phyloP scores from a whole-genome alignment of 805 yeast species.

The Jamesozyma piceae region DNA sequence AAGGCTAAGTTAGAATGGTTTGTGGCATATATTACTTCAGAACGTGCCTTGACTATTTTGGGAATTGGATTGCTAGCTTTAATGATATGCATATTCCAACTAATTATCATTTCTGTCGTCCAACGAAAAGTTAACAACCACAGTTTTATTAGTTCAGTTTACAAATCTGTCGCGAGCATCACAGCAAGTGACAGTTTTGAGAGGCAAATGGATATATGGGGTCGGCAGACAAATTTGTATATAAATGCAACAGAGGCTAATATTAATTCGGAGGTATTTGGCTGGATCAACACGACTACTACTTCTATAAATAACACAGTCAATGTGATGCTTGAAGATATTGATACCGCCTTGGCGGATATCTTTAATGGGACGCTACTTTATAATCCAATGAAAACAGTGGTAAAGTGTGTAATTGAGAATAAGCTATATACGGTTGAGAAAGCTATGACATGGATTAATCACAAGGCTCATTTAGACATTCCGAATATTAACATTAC shows the following conservation, averaged over 20 bases:
- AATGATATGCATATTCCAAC: slow-evolving; percentile 45
- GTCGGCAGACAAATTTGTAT: slow-evolving; percentile 45
- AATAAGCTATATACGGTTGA: slow-evolving; percentile 59
- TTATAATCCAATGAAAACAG: slow-evolving; percentile 49
- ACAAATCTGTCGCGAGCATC: not conserved
- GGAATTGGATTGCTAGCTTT: slow-evolving; percentile 51
- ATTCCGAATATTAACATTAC: slow-evolving; percentile 44
- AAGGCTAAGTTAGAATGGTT: slow-evolving; percentile 30
- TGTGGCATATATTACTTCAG: slow-evolving; percentile 39
- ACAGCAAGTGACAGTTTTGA: slow-evolving; percentile 17
- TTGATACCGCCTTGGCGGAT: slow-evolving; percentile 49
- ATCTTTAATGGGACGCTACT: slow-evolving; percentile 64
- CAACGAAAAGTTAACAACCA: slow-evolving; percentile 2
- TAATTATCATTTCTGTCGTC: slow-evolving; percentile 32
- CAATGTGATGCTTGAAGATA: slow-evolving; percentile 42
- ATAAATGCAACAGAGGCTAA: slow-evolving; percentile 39
- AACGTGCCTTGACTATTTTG: slow-evolving; percentile 41
- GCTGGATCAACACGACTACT: slow-evolving; percentile 54
- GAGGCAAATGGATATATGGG: slow-evolving; percentile 40
- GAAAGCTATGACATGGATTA: slow-evolving; percentile 71
- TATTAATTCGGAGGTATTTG: slow-evolving; percentile 58
- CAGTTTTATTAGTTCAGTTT: not conserved
- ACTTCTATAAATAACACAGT: slow-evolving; percentile 52
- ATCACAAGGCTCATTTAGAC: slow-evolving; percentile 47
- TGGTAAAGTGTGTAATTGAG: slow-evolving; percentile 74